Base-by-base conservation (phyloP, 2,329 filamentous ascomycete species). In the Fulvia fulva region DNA sequence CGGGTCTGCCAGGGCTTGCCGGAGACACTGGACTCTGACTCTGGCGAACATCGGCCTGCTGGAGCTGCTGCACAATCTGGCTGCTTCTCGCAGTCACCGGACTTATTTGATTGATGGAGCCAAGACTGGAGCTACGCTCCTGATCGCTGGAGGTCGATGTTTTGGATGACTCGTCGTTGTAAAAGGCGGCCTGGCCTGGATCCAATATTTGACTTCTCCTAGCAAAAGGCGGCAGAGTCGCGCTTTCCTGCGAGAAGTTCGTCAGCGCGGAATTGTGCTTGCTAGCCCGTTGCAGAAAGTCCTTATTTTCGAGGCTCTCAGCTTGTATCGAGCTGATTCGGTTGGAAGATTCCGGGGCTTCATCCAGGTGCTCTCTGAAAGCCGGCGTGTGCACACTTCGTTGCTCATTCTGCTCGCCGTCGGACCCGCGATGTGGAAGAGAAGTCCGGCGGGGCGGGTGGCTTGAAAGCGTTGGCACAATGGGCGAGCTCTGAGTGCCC, bases 351-450 rank as follows among this genome's bases (percentile, higher is more conserved):
- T 74, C 75, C 2, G 71, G 72, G 32, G 79, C 76, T 53, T 85
- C 82, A 55, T 82, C 81, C 56, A 87, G 84, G 66, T 86, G 80
- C 65, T 87, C 84, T 51, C 75, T 80, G 65, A 87, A 87, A 1
- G 83, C 76, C 1, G 84, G 83, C 1, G 82, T 83, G 65, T 85
- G 81, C 54, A 78, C 69, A 51, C 67, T 70, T 51, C 72, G 67
- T 46, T 65, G 61, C 12, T 57, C 49, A 16, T 46, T 41, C 14
- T 56, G 37, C 19, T 57, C 51, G 12, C 41, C 34, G n/a, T 45
- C 21, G 23, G 54, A 49, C 11, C 54, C 58, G 19, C 62, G 58
- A 43, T 64, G 61, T 25, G 62, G 49, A 34, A 65, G 44, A 2
- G 63, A 65, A 4, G 59, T 52, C 41, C 61, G 60, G 23, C 62